A percentile compares a stretch with the other conserved stretches of the same genome.
Conservation (phyloP, 75 land plant species). For the Ceratopteris richardii region DNA sequence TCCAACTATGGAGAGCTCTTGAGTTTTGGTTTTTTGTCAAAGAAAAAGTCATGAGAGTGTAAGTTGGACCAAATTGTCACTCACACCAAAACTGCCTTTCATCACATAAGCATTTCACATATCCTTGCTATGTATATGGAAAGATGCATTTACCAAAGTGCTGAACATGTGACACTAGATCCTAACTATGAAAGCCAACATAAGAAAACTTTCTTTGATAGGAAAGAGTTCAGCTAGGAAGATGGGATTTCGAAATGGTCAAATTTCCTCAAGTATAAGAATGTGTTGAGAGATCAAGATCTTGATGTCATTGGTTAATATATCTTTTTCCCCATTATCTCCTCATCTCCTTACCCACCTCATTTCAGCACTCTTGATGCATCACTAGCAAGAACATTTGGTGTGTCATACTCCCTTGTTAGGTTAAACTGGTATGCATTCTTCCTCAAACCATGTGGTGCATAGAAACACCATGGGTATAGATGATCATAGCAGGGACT, state of each 20-base stretch:
- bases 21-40: constrained; percentile 28
- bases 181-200: constrained; percentile 61
- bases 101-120: constrained; percentile 40
- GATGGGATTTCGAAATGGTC: constrained; percentile 56
- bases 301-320: constrained; percentile 12
- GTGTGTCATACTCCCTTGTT: background rate
- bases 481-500: background rate
- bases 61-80: constrained; percentile 60
- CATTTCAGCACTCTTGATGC: too few species aligned
- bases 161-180: constrained; percentile 81
- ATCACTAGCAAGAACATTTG: background rate
- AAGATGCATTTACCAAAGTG: constrained; percentile 65
- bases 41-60: constrained; percentile 54
- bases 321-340: background rate
- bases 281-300: constrained; percentile 49
- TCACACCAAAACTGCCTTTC: constrained; percentile 47
- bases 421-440: background rate
- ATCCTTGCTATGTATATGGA: constrained; percentile 75
- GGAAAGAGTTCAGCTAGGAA: constrained; percentile 21
- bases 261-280: constrained; percentile 61
- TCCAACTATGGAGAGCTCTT: constrained; percentile 38
- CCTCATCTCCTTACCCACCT: background rate
- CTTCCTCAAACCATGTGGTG: background rate
- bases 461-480: background rate
- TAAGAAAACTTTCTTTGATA: constrained; percentile 10